phyloP scores from a whole-genome alignment of 1,139 yeast species.

The Saccharomyces uvarum region DNA sequence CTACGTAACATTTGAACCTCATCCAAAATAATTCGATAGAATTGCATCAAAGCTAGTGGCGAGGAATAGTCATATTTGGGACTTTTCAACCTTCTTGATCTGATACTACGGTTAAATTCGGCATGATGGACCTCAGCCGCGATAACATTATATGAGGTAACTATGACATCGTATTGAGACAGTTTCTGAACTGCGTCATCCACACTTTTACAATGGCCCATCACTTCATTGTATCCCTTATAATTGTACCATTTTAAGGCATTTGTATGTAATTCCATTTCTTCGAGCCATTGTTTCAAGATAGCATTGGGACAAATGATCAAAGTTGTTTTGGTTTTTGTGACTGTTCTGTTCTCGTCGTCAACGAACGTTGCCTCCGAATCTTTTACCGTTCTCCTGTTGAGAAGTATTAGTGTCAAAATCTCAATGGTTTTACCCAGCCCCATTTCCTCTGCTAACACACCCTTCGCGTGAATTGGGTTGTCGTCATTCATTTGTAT shows the following conservation, averaged over 20 bases:
- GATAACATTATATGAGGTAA: conserved; percentile 67
- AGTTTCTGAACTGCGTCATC: conserved; percentile 35
- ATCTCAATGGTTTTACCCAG: conserved; percentile 89
- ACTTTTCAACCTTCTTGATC: conserved; percentile 41
- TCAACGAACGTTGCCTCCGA: conserved; percentile 11
- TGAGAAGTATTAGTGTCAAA: conserved; percentile 53
- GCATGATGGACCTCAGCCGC: conserved; percentile 79
- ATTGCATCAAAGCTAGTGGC: conserved; percentile 75
- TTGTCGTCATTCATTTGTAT: background rate
- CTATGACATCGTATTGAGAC: conserved; percentile 62
- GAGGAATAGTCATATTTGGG: conserved; percentile 53
- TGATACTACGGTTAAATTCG: conserved; percentile 51
- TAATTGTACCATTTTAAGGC: conserved; percentile 50
- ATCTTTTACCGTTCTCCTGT: conserved; percentile 40
- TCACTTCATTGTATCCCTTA: conserved; percentile 47
- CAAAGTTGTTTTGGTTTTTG: conserved; percentile 59
- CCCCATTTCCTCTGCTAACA: conserved; percentile 93
- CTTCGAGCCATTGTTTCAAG: conserved; percentile 75
- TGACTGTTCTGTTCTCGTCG: conserved; percentile 31
- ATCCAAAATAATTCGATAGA: conserved; percentile 84
- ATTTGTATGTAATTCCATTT: conserved; percentile 46
- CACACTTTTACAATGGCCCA: conserved; percentile 32
- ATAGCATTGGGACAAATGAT: conserved; percentile 83
- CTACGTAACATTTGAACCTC: conserved; percentile 91
- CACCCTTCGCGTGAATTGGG: conserved; percentile 45